phyloP scores from a whole-genome alignment of 495 filamentous ascomycete species.

The Neurospora sp. region DNA sequence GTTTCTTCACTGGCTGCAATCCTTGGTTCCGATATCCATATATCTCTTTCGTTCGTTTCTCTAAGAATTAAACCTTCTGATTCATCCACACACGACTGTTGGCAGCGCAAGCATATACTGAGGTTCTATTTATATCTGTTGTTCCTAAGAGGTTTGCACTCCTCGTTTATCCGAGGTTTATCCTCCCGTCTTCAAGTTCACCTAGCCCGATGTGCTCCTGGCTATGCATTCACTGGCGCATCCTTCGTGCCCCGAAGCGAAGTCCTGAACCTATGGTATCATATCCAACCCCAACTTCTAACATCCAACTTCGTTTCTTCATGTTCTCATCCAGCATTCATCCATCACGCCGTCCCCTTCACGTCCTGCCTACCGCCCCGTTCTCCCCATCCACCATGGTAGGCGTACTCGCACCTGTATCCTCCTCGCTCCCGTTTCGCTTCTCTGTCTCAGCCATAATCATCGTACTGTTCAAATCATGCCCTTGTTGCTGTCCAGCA shows the following conservation, averaged over 20 bases:
- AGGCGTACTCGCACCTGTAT: not conserved
- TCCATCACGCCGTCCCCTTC: not conserved
- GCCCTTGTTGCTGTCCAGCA: too few relatives aligned
- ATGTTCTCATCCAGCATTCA: not conserved
- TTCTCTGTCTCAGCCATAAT: not conserved
- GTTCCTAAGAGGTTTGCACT: not conserved
- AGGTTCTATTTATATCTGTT: not conserved
- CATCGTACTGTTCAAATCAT: not conserved
- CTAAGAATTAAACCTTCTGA: not conserved
- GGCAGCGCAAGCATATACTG: not conserved
- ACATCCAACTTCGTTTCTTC: not conserved
- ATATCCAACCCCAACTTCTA: not conserved
- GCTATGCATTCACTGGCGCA: not conserved
- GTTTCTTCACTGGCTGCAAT: not conserved
- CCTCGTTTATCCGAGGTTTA: not conserved
- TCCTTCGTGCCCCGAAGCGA: not conserved
- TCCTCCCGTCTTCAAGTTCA: not conserved
- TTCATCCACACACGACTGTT: not conserved
- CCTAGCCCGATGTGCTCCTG: not conserved
- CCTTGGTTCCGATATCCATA: not conserved
- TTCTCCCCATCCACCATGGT: not conserved
- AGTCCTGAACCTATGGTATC: not conserved
- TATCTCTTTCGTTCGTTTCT: not conserved
- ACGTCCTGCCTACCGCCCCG: not conserved
- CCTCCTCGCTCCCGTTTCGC: not conserved